These are phyloP conservation scores for Cucumis sativus DNA, from an alignment of 306 rosid genomes.

Conservation along the genomic window DNA sequence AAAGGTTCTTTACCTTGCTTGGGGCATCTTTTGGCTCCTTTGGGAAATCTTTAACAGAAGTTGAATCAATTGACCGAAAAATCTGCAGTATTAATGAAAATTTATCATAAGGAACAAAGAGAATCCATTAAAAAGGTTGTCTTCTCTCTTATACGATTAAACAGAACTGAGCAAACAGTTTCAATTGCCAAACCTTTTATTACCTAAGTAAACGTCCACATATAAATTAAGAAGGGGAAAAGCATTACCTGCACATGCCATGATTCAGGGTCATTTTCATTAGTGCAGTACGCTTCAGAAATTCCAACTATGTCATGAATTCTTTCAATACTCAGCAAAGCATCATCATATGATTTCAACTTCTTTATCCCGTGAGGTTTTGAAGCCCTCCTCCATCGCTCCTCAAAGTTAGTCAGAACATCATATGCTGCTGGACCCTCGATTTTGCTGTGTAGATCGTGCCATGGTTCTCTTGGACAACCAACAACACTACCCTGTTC, in stretches of 20 bases:
- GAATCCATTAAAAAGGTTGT: neutral
- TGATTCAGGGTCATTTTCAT: constrained; percentile 60
- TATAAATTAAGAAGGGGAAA: neutral
- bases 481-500: constrained; percentile 60
- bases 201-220: neutral
- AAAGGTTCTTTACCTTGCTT: constrained; percentile 35
- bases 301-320: constrained; percentile 49
- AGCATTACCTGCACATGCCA: constrained; percentile 92
- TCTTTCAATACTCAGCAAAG: constrained; percentile 70
- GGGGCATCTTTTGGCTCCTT: constrained; percentile 75
- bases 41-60: constrained; percentile 76
- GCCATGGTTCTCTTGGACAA: constrained; percentile 99
- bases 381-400: constrained; percentile 89
- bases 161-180: neutral
- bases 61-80: constrained; percentile 92
- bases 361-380: constrained; percentile 74
- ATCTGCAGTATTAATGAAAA: constrained; percentile 41
- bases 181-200: neutral
- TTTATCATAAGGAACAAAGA: neutral
- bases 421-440: constrained; percentile 98
- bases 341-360: constrained; percentile 55
- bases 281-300: constrained; percentile 21
- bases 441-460: constrained; percentile 84
- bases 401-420: constrained; percentile 81
- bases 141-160: neutral